Percentiles rank a stretch among this genome's conserved stretches.
These are phyloP conservation scores for Russula ochroleuca DNA, from an alignment of 768 basidiomycete genomes.

Conservation along the genomic window DNA sequence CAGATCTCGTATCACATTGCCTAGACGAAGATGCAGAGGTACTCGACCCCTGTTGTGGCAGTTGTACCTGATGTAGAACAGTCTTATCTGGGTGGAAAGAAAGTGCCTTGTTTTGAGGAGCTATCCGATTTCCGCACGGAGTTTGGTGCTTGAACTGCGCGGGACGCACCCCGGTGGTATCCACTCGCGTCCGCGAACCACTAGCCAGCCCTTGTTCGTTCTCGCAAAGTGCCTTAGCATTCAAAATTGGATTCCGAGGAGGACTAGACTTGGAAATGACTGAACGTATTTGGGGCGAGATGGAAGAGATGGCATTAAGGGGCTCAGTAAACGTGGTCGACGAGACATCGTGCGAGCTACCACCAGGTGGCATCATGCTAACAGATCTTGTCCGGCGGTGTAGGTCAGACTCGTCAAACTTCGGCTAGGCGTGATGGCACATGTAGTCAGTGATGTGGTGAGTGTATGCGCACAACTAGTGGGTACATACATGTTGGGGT, in stretches of 20 bases:
- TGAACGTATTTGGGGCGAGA: slow-evolving; percentile 2
- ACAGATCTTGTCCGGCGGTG: slow-evolving; percentile 58
- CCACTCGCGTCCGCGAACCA: neutral
- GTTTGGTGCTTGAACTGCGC: neutral
- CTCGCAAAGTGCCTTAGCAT: neutral
- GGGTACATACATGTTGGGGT: slow-evolving; percentile 63
- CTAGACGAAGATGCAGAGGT: neutral
- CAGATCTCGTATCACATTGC: neutral
- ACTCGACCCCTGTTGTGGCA: slow-evolving; percentile 8
- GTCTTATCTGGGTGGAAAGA: neutral
- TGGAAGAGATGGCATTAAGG: neutral
- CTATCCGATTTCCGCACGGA: neutral
- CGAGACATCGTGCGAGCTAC: slow-evolving; percentile 5
- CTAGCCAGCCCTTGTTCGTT: neutral
- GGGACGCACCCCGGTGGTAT: neutral
- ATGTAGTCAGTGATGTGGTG: neutral
- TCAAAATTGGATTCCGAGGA: slow-evolving; percentile 4
- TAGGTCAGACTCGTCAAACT: slow-evolving; percentile 62
- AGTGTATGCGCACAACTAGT: slow-evolving; percentile 16
- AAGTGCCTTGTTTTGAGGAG: neutral
- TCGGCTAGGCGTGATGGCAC: slow-evolving; percentile 41
- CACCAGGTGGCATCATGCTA: slow-evolving; percentile 19
- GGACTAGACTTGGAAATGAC: slow-evolving; percentile 10
- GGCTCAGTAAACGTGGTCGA: slow-evolving; percentile 12
- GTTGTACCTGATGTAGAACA: neutral